phyloP scores from a whole-genome alignment of 169 alveolate species.

The Plasmodium vivax region DNA sequence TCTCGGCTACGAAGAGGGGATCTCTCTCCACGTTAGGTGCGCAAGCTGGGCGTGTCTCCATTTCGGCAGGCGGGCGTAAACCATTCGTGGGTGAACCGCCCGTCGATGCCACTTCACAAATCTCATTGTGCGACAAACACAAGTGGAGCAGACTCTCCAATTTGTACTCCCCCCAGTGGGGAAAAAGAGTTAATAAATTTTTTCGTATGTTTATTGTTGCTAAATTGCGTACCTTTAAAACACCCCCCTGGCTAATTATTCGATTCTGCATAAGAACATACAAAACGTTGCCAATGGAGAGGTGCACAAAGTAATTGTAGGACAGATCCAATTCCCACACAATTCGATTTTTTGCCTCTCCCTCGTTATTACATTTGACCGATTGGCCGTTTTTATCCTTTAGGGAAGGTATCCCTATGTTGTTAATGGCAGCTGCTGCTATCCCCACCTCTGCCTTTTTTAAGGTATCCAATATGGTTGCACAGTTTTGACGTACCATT shows the following conservation, averaged over 20 bases:
- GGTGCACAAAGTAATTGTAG: slow-evolving; percentile 3
- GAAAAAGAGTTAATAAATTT: not conserved
- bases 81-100: not conserved
- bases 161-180: not conserved
- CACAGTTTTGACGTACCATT: not conserved
- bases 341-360: not conserved
- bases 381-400: not conserved
- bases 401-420: not conserved
- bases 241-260: not conserved
- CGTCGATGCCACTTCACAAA: not conserved
- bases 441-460: not conserved
- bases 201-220: slow-evolving; percentile 18
- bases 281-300: slow-evolving; percentile 8
- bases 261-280: not conserved
- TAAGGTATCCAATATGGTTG: not conserved
- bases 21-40: not conserved
- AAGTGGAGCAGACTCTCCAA: not conserved
- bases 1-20: not conserved
- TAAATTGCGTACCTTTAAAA: slow-evolving; percentile 14
- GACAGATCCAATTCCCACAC: slow-evolving; percentile 49
- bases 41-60: not conserved
- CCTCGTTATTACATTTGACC: not conserved
- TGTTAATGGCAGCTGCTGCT: not conserved
- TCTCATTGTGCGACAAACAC: slow-evolving; percentile 20
- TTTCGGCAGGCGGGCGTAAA: not conserved